A percentile compares a stretch with the other conserved stretches of the same genome.
Conservation (phyloP, 768 basidiomycete species). For the Cystofilobasidium macerans region DNA sequence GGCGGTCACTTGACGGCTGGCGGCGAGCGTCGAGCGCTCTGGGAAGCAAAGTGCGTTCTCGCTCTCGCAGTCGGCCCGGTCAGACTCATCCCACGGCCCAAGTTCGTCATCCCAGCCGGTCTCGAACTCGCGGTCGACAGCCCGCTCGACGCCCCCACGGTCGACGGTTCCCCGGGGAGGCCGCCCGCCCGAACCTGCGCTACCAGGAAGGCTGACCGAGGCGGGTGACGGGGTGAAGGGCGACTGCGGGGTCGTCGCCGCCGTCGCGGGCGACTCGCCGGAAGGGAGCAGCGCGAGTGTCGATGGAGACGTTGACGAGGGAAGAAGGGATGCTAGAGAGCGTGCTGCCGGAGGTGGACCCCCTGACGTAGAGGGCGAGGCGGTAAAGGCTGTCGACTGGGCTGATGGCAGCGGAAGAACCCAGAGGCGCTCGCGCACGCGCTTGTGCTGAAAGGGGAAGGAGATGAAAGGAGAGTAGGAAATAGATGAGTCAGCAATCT, state of each 20-base stretch:
- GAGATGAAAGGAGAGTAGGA: neutral
- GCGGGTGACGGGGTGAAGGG: slow-evolving; percentile 40
- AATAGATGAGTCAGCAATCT: neutral
- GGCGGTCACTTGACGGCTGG: too few relatives aligned
- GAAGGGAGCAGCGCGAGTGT: neutral
- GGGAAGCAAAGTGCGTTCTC: neutral
- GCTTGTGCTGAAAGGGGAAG: slow-evolving; percentile 50
- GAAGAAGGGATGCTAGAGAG: neutral
- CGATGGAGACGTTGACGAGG: slow-evolving; percentile 18
- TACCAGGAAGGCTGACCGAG: slow-evolving; percentile 11
- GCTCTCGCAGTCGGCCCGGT: neutral
- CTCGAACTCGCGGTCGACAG: slow-evolving; percentile 42
- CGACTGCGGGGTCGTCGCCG: slow-evolving; percentile 29
- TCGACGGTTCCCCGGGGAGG: neutral
- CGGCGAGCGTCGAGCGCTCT: too few relatives aligned
- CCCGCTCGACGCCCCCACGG: slow-evolving; percentile 17
- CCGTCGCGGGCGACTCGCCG: slow-evolving; percentile 17
- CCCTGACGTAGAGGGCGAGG: neutral
- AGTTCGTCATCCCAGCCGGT: slow-evolving; percentile 35
- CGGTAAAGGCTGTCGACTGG: neutral
- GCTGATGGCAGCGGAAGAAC: slow-evolving; percentile 39
- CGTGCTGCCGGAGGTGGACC: neutral
- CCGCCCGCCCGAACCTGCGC: neutral
- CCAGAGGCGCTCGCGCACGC: slow-evolving; percentile 81
- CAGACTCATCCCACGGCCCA: neutral